Conservation (phyloP, 352 stramenopile species). For the Phytophthora sansomeana region DNA sequence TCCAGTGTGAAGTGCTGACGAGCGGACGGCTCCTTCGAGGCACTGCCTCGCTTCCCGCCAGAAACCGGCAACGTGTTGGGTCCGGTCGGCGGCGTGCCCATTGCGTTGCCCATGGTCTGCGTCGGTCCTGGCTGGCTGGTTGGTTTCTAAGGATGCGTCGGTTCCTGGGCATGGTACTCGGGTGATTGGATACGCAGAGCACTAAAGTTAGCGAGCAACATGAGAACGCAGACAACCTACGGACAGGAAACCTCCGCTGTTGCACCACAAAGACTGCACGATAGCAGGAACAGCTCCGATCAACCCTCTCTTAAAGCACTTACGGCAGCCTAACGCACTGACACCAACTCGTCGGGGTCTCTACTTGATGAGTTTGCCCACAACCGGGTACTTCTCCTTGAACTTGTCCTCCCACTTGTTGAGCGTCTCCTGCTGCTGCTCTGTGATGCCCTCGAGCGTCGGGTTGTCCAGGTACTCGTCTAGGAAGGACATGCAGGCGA, state of each 20-base stretch:
- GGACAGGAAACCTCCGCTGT: conserved; percentile 10
- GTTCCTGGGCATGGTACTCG: conserved; percentile 1
- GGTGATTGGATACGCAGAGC: conserved; percentile 14
- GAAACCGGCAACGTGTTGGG: conserved; percentile 25
- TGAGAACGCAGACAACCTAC: neutral
- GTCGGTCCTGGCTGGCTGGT: neutral
- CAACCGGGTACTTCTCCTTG: conserved; percentile 94
- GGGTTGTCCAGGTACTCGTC: conserved; percentile 93
- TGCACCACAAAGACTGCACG: conserved; percentile 9
- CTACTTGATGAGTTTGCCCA: conserved; percentile 81
- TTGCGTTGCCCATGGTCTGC: conserved; percentile 42
- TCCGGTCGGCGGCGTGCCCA: conserved; percentile 36
- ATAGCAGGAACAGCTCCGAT: conserved; percentile 19
- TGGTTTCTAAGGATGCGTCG: conserved; percentile 22
- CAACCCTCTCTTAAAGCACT: conserved; percentile 17
- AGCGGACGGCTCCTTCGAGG: conserved; percentile 7
- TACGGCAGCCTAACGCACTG: conserved; percentile 17
- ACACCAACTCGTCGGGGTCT: conserved; percentile 8
- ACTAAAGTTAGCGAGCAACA: conserved; percentile 37
- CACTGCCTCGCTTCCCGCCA: conserved; percentile 14
- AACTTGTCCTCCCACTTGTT: conserved; percentile 98
- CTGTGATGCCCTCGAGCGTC: conserved; percentile 91
- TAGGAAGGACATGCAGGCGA: conserved; percentile 98
- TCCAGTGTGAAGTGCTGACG: conserved; percentile 75
- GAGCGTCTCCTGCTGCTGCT: conserved; percentile 94